These are phyloP conservation scores for Xylaria sp. DNA, from an alignment of 2,329 filamentous ascomycete genomes.

Conservation along the genomic window DNA sequence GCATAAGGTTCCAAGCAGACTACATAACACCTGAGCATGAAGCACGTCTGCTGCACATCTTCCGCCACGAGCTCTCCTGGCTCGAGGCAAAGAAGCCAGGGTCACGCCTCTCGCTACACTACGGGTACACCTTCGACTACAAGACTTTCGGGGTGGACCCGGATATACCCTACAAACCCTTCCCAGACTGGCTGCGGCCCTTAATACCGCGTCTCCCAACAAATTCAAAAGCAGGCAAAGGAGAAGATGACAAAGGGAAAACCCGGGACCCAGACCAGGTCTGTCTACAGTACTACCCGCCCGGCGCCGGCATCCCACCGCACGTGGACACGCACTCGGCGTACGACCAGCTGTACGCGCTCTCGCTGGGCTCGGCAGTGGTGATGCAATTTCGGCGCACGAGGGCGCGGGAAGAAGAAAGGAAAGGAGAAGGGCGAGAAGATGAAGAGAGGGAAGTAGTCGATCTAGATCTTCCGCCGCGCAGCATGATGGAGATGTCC, in stretches of 20 bases:
- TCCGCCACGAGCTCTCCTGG: slow-evolving; percentile 59
- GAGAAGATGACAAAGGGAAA: slow-evolving; percentile 32
- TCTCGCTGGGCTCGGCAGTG: slow-evolving; percentile 43
- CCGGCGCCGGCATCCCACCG: slow-evolving; percentile 68
- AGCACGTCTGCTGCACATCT: slow-evolving; percentile 56
- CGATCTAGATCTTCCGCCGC: slow-evolving; percentile 59
- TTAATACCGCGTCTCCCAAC: slow-evolving; percentile 56
- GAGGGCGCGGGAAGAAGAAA: slow-evolving; percentile 32
- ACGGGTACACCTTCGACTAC: slow-evolving; percentile 68
- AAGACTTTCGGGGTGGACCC: slow-evolving; percentile 67
- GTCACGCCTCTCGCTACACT: slow-evolving; percentile 61
- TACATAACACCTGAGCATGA: slow-evolving; percentile 61
- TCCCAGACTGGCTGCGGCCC: slow-evolving; percentile 62
- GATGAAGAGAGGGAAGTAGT: slow-evolving; percentile 19
- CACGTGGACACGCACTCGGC: slow-evolving; percentile 68
- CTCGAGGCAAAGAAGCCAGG: slow-evolving; percentile 54
- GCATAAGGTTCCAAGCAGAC: slow-evolving; percentile 58
- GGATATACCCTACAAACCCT: slow-evolving; percentile 60
- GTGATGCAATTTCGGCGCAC: slow-evolving; percentile 43
- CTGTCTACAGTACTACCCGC: slow-evolving; percentile 68
- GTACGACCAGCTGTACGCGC: slow-evolving; percentile 50
- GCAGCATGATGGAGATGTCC: slow-evolving; percentile 64
- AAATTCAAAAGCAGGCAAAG: slow-evolving; percentile 34
- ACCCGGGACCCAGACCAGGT: slow-evolving; percentile 64
- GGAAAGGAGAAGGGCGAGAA: not conserved